These are phyloP conservation scores for Mycocentrospora acerina DNA, from an alignment of 2,329 filamentous ascomycete species.

Conservation along the genomic window DNA sequence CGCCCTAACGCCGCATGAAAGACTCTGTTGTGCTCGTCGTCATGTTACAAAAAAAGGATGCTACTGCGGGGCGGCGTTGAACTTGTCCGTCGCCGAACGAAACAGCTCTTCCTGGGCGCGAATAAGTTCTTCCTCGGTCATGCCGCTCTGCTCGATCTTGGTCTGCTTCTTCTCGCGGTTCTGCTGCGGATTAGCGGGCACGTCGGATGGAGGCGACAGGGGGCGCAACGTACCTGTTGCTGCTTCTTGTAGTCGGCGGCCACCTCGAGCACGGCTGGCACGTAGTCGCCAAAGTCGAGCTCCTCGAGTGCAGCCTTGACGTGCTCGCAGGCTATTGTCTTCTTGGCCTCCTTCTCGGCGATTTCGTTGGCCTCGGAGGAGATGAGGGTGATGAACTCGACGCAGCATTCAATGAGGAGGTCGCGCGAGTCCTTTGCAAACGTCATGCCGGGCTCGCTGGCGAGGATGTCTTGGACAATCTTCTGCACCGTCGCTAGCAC, in stretches of 20 bases:
- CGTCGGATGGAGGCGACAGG: background rate
- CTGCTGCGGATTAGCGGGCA: slow-evolving; percentile 49
- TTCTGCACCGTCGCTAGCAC: slow-evolving; percentile 66
- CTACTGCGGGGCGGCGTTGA: slow-evolving; percentile 56
- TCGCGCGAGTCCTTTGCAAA: slow-evolving; percentile 96
- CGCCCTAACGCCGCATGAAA: slow-evolving; percentile 27
- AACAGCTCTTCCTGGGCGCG: slow-evolving; percentile 91
- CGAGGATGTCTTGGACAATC: slow-evolving; percentile 93
- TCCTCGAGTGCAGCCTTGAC: slow-evolving; percentile 93
- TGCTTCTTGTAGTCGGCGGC: slow-evolving; percentile 90
- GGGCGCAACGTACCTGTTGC: slow-evolving; percentile 67
- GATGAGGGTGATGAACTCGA: slow-evolving; percentile 97
- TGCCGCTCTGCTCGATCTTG: slow-evolving; percentile 92
- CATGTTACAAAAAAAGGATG: slow-evolving; percentile 8
- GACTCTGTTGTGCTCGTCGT: slow-evolving; percentile 12
- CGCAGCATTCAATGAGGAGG: slow-evolving; percentile 95
- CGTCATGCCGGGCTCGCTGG: slow-evolving; percentile 71
- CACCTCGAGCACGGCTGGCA: slow-evolving; percentile 81
- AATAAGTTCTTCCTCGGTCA: slow-evolving; percentile 87
- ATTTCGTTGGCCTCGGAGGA: slow-evolving; percentile 99
- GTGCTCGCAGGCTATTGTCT: slow-evolving; percentile 97
- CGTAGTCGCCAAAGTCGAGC: slow-evolving; percentile 89
- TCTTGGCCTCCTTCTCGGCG: slow-evolving; percentile 97
- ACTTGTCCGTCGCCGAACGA: slow-evolving; percentile 73
- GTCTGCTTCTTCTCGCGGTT: slow-evolving; percentile 95